Percentiles rank a stretch among this genome's conserved stretches.
phyloP scores from a whole-genome alignment of 441 rosid genomes.

The Cnidoscolus chayamansa region DNA sequence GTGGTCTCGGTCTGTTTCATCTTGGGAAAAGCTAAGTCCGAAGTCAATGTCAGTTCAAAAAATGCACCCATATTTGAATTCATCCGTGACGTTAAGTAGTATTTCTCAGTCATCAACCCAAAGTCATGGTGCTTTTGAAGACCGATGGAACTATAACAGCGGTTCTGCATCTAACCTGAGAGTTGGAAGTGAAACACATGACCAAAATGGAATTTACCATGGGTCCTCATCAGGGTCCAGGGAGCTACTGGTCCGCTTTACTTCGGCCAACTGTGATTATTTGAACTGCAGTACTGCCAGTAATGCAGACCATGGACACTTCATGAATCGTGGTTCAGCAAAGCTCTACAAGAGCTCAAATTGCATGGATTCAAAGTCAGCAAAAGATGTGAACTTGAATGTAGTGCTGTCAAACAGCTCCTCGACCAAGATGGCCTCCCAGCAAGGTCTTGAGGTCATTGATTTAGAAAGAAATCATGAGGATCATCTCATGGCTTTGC shows the following conservation, averaged over 20 bases:
- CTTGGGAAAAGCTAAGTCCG: conserved; percentile 60
- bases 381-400: conserved; percentile 60
- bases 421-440: conserved; percentile 31
- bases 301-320: conserved; percentile 28
- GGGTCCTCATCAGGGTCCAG: conserved; percentile 66
- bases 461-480: conserved; percentile 49
- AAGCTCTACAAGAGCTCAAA: conserved; percentile 37
- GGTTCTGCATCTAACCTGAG: conserved; percentile 41
- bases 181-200: conserved; percentile 38
- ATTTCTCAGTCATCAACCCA: conserved; percentile 43
- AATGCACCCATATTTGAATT: conserved; percentile 44
- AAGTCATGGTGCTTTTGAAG: conserved; percentile 51
- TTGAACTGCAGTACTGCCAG: conserved; percentile 39
- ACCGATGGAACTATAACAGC: conserved; percentile 47
- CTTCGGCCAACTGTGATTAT: conserved; percentile 38
- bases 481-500: conserved; percentile 40
- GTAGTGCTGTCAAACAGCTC: conserved; percentile 39
- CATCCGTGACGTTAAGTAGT: conserved; percentile 47
- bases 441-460: conserved; percentile 33
- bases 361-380: conserved; percentile 40
- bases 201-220: conserved; percentile 51
- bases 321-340: conserved; percentile 24
- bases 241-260: conserved; percentile 32
- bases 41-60: conserved; percentile 50
- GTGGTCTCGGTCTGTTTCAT: conserved; percentile 49